Evolutionary conservation across 305 asterid genomes (phyloP), one percentile per base, ranked within the genome.

Genomic region (Withania somnifera): DNA sequence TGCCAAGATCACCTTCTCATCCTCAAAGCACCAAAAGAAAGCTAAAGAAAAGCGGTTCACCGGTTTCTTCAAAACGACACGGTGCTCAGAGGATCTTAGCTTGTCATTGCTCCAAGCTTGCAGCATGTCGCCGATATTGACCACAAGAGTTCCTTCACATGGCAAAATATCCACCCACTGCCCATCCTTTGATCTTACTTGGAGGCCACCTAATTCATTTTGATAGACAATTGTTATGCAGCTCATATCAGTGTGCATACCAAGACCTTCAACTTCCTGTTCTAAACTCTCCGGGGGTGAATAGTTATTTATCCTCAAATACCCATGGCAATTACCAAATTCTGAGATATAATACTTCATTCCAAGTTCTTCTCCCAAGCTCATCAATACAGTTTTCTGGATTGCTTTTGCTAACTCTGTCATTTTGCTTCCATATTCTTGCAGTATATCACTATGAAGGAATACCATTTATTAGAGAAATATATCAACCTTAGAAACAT

Each of bases 241-340:
- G 86, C 97, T 93, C 97, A 93, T 93, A 79, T 91, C 97, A 0
- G 97, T 93, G 79, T 93, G 97, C 94, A 88, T 93, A 45, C 97
- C 97, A 1, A 93, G 93, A 10, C 94, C 95, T 75, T 93, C 95
- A 1, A 82, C 83, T 76, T 89, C 91, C 42, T 82, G 80, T 19
- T 88, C 89, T 8, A 51, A 11, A 56, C 66, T 54, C 11, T 79
- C 84, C 32, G 92, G 91, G 68, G 89, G 79, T 24, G 90, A 82
- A 45, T 92, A 92, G 82, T 88, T 92, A 89, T 92, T 92, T 83
- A 92, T 90, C 83, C 97, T 89, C 79, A 91, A 66, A 86, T 92
- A 92, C 20, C 95, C 97, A 60, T 91, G 91, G 84, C 97, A 92
- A 45, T 85, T 86, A 3, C 85, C 67, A 87, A 92, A 92, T 28